Percentiles rank a stretch among this genome's conserved stretches.
phyloP scores from a whole-genome alignment of 148 eudicot species.

The Camellia granthamiana region DNA sequence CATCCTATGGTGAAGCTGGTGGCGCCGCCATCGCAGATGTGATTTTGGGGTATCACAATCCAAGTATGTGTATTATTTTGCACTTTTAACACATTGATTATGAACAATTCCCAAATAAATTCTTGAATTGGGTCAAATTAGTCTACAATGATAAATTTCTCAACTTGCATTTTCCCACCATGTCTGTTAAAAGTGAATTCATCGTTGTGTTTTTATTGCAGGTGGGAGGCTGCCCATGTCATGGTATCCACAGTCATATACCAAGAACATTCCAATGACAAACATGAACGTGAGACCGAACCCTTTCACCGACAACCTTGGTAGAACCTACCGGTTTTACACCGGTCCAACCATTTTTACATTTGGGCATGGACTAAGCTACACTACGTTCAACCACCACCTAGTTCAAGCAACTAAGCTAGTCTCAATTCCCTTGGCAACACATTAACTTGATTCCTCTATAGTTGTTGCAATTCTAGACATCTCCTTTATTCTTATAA shows the following conservation, averaged over 20 bases:
- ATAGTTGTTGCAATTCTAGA: too few species aligned
- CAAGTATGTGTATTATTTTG: constrained; percentile 31
- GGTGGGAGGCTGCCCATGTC: constrained; percentile 71
- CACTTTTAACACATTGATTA: background rate
- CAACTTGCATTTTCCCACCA: background rate
- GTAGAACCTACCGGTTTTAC: constrained; percentile 68
- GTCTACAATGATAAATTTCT: too few species aligned
- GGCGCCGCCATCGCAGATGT: constrained; percentile 56
- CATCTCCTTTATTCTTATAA: too few species aligned
- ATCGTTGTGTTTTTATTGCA: constrained; percentile 10
- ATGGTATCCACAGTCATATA: constrained; percentile 67
- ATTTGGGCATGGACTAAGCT: constrained; percentile 64
- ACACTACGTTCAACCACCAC: constrained; percentile 47
- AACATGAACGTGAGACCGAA: constrained; percentile 79
- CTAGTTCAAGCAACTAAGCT: constrained; percentile 55
- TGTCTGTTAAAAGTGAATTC: background rate
- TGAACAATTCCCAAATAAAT: background rate
- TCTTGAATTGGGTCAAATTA: too few species aligned
- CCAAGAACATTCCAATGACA: constrained; percentile 58
- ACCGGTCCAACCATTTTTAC: constrained; percentile 48
- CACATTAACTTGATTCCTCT: too few species aligned
- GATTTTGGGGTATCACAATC: constrained; percentile 57
- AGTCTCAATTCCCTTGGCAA: constrained; percentile 49
- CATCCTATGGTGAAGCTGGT: constrained; percentile 64
- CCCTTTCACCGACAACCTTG: constrained; percentile 57